Base-by-base conservation (phyloP, 192 early-diverging fungal genomes). In the Umbelopsis vinacea region DNA sequence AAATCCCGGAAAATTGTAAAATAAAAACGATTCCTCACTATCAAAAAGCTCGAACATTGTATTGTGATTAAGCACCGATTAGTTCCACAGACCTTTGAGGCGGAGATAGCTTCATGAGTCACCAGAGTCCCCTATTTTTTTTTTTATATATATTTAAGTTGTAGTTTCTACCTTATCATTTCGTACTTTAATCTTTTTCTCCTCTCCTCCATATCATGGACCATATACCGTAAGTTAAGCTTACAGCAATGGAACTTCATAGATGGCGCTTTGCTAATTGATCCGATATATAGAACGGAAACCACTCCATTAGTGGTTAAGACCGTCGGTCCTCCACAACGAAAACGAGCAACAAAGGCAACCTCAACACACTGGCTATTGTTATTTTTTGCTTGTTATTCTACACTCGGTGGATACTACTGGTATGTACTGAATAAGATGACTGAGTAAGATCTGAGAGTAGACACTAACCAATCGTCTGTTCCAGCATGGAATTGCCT, bases 231-330 rank as follows among this genome's bases (percentile, higher is more conserved):
- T 63, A 63, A 63, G 33, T 29, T 4, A 6, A 63, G 29, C 11
- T 29, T n/a, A 19, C 33, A 11, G 21, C 12, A 63, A 35, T 38
- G 15, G 22, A 0, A 4, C 38, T 0, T 63, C 33, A 35, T 14
- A 63, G 3, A n/a, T 29, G 14, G 8, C 10, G 6, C 17, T 17
- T n/a, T 35, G 17, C 26, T 35, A 37, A 37, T 37, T 37, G 19
- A 12, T 12, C 14, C 29, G 12, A 0, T 14, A 17, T 63, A 37
- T 63, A 63, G 57, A 63, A 37, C 57, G 33, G 57, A 63, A 33
- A 63, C 33, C 57, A 63, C 57, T 38, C 57, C 57, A 14, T 63
- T 63, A 29, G 57, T 63, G 57, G 57, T 35, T 29, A 63, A 63
- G 35, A 17, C 33, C 33, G 48, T 50, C 15, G 15, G n/a, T 50